Percentiles rank a stretch among this genome's conserved stretches.
phyloP scores from a whole-genome alignment of 164 flowering plant species.

The Pachysandra terminalis region DNA sequence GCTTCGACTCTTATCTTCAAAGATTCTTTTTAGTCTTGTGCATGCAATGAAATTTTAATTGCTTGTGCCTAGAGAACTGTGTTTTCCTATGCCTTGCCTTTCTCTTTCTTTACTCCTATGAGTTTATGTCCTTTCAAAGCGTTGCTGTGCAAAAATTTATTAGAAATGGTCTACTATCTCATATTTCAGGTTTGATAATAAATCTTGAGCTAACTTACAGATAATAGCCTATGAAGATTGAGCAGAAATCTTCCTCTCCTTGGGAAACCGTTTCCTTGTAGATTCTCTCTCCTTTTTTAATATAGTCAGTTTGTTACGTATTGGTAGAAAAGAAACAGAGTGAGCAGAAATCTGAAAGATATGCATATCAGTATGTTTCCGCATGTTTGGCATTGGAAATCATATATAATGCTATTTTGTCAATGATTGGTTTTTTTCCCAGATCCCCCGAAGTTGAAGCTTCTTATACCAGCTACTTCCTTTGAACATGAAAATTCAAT shows the following conservation, averaged over 20 bases:
- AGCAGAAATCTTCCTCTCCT: too few relatives aligned
- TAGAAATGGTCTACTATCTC: background rate
- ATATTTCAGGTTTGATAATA: background rate
- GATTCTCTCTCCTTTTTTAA: too few relatives aligned
- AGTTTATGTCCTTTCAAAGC: background rate
- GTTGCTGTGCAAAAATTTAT: background rate
- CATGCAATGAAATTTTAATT: too few relatives aligned
- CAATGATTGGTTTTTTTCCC: background rate
- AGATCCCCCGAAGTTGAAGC: background rate
- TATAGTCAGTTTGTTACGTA: too few relatives aligned
- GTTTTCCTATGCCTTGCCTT: background rate
- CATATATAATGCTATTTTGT: background rate
- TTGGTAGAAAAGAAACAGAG: too few relatives aligned
- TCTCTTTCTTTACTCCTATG: too few relatives aligned
- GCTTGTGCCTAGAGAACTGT: background rate
- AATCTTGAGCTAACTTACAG: background rate
- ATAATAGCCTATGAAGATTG: background rate
- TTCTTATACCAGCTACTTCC: background rate
- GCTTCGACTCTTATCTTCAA: too few relatives aligned
- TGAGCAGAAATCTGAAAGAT: background rate
- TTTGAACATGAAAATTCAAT: background rate
- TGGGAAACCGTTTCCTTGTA: too few relatives aligned
- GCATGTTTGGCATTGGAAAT: background rate
- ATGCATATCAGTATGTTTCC: background rate
- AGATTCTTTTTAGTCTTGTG: too few relatives aligned